Evolutionary conservation across 2,329 filamentous ascomycete species (phyloP), one percentile per base, ranked within the genome.

Genomic region (Dothideomycetes sp.): DNA sequence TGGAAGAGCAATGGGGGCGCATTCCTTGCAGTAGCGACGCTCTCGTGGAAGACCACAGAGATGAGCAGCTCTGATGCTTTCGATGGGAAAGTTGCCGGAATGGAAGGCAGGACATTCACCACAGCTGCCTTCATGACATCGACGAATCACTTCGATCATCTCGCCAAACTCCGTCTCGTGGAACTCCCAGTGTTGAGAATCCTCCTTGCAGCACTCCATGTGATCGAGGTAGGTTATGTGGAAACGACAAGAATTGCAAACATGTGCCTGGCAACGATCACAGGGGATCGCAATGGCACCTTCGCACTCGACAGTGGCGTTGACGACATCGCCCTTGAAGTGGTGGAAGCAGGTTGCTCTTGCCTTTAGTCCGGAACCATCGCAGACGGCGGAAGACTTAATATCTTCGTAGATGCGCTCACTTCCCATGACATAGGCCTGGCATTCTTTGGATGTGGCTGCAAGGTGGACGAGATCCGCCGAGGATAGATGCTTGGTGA

Each of bases 391-490:
- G 9, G 15, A 8, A 1, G 17, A 6, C 9, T 17, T 22, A 27
- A 42, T 34, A 3, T 25, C 9, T 3, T 31, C 19, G 31, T 31
- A 28, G 10, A 45, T 23, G 10, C 19, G 16, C 16, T 40, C 13
- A 15, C 22, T 37, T 3, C 32, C 19, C 3, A 30, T 31, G 6
- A 47, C 15, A n/a, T 45, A 47, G 6, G n/a, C 23, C 20, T 39
- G 38, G 15, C 43, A 40, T 11, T 47, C 45, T 25, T 32, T 45
- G 28, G 30, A 43, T 1, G 43, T 45, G 1, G 38, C 29, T 13
- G 38, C 43, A 5, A 47, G 45, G 19, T 47, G 43, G 7, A 45
- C 16, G 18, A 47, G 28, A 39, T 47, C 45, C 9, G 45, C 45
- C 11, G 42, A 40, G 3, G 43, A 43, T 11, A 41, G 35, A 10